These are phyloP conservation scores for Mycosphaerella arachidis DNA, from an alignment of 2,329 filamentous ascomycete genomes.

Conservation along the genomic window DNA sequence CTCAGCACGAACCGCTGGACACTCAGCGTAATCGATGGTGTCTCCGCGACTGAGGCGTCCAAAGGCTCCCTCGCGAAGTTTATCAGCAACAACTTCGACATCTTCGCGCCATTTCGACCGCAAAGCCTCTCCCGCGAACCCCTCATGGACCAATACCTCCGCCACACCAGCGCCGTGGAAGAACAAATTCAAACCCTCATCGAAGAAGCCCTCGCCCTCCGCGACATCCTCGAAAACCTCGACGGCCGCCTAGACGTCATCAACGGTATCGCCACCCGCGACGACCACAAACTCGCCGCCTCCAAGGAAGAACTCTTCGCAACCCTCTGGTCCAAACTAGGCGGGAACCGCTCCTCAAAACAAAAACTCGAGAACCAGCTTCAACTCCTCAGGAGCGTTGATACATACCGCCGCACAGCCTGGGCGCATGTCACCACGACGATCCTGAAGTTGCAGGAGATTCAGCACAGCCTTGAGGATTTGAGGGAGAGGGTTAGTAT, in stretches of 20 bases:
- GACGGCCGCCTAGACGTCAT: constrained; percentile 68
- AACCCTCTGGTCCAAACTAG: constrained; percentile 69
- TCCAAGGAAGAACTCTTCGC: constrained; percentile 63
- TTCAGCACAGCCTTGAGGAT: constrained; percentile 66
- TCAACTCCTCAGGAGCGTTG: constrained; percentile 60
- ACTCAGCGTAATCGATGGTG: constrained; percentile 60
- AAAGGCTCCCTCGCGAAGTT: constrained; percentile 40
- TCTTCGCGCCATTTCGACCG: constrained; percentile 58
- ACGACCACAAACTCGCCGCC: constrained; percentile 55
- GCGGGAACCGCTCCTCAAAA: constrained; percentile 60
- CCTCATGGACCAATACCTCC: constrained; percentile 69
- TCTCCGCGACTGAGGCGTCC: constrained; percentile 44
- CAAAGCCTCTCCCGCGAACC: constrained; percentile 56
- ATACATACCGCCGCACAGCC: constrained; percentile 60
- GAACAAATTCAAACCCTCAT: constrained; percentile 66
- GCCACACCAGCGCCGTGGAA: constrained; percentile 65
- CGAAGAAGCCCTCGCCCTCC: constrained; percentile 63
- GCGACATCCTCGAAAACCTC: constrained; percentile 61
- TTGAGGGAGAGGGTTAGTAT: constrained; percentile 65
- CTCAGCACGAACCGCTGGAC: constrained; percentile 75
- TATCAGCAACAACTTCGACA: constrained; percentile 40
- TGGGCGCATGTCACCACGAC: constrained; percentile 65
- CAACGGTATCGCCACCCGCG: constrained; percentile 62
- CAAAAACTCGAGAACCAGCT: constrained; percentile 61
- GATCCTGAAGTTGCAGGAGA: constrained; percentile 68